Percentiles rank a stretch among this genome's conserved stretches.
These are phyloP conservation scores for Haberlea rhodopensis DNA, from an alignment of 257 asterid species.

Conservation along the genomic window DNA sequence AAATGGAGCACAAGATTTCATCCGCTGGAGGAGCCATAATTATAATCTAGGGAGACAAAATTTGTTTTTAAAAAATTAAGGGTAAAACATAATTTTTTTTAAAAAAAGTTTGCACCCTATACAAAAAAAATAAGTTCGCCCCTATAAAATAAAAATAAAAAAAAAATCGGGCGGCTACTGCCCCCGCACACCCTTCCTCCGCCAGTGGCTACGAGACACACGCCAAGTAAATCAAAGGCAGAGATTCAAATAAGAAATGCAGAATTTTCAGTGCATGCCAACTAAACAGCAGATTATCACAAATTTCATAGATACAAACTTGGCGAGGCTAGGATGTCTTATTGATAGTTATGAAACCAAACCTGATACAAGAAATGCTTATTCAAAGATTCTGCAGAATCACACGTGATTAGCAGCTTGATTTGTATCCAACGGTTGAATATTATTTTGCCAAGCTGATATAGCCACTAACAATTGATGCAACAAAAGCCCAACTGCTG, in stretches of 20 bases:
- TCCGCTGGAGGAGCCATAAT: no score
- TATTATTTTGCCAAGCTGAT: constrained; percentile 25
- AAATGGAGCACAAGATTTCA: no score
- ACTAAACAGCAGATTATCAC: neutral
- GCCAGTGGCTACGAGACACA: no score
- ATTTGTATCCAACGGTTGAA: constrained; percentile 9
- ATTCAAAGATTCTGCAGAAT: constrained; percentile 20
- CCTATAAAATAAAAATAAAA: no score
- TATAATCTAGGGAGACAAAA: no score
- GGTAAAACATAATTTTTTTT: no score
- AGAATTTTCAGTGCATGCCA: neutral
- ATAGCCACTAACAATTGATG: constrained; percentile 25
- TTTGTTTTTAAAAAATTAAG: no score
- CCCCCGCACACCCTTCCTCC: no score
- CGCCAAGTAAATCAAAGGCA: no score
- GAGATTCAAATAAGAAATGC: neutral
- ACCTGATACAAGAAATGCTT: neutral
- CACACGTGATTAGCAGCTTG: constrained; percentile 13
- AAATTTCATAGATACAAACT: neutral
- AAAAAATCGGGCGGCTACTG: no score
- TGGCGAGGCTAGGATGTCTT: neutral
- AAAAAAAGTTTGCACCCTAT: no score
- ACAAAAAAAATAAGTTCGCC: no score
- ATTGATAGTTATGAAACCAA: constrained; percentile 18
- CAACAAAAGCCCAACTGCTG: constrained; percentile 16